phyloP scores from a whole-genome alignment of 2,329 filamentous ascomycete genomes.

The Fusarium sp. region DNA sequence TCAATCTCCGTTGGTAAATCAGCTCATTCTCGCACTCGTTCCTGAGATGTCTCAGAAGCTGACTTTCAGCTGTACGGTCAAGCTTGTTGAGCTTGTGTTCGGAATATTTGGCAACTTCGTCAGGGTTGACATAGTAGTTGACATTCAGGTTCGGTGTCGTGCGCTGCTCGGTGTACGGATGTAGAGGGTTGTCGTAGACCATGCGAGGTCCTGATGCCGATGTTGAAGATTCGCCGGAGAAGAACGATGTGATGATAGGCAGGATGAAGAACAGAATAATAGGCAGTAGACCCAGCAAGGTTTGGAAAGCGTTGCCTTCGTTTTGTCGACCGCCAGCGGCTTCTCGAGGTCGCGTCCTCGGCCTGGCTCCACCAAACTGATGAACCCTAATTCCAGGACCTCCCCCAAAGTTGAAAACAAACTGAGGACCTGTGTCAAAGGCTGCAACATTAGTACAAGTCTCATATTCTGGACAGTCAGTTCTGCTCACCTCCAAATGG shows the following conservation, averaged over 20 bases:
- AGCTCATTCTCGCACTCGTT: constrained; percentile 82
- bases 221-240: constrained; percentile 63
- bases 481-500: constrained; percentile 57
- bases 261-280: constrained; percentile 90
- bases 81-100: constrained; percentile 77
- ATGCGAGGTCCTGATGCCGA: constrained; percentile 71
- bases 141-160: constrained; percentile 77
- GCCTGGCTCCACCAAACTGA: constrained; percentile 87
- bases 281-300: constrained; percentile 82
- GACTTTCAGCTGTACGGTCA: constrained; percentile 81
- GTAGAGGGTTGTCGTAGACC: constrained; percentile 77
- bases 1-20: constrained; percentile 71
- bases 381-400: constrained; percentile 93
- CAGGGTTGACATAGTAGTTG: constrained; percentile 87
- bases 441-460: constrained; percentile 53
- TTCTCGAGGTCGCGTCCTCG: constrained; percentile 80
- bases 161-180: constrained; percentile 80
- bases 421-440: constrained; percentile 85
- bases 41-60: constrained; percentile 75
- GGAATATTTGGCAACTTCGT: constrained; percentile 78
- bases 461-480: background rate
- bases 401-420: constrained; percentile 95
- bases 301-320: constrained; percentile 65
- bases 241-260: constrained; percentile 84
- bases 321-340: constrained; percentile 62